phyloP scores from a whole-genome alignment of 306 rosid species.

The Ormosia semicastrata region DNA sequence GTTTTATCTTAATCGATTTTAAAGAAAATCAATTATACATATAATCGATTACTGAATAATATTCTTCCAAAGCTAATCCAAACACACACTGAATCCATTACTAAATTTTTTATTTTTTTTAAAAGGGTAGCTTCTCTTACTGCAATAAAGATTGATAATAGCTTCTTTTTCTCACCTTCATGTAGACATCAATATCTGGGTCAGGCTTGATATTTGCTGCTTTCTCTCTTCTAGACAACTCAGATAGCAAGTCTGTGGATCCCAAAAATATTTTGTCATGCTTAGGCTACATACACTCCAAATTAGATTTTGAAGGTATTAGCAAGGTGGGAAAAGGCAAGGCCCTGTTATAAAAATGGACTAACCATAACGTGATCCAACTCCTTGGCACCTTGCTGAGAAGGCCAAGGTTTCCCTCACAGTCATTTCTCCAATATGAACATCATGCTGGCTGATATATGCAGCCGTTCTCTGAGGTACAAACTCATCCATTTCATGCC shows the following conservation, averaged over 20 bases:
- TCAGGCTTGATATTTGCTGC: constrained; percentile 82
- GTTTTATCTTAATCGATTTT: too few species aligned
- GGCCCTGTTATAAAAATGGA: neutral
- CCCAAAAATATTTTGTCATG: neutral
- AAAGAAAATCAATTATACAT: too few species aligned
- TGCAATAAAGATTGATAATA: neutral
- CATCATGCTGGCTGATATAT: constrained; percentile 81
- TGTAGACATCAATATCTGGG: constrained; percentile 80
- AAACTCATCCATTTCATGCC: constrained; percentile 49
- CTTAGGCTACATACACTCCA: neutral
- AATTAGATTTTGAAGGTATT: constrained; percentile 3
- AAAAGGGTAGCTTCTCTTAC: neutral
- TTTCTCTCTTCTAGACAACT: constrained; percentile 74
- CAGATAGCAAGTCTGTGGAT: constrained; percentile 57
- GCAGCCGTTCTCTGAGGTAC: constrained; percentile 86
- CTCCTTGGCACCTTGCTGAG: constrained; percentile 84
- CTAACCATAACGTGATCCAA: constrained; percentile 76
- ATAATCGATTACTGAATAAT: too few species aligned
- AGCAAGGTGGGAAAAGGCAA: neutral
- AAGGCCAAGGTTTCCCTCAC: constrained; percentile 93
- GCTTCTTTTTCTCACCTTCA: constrained; percentile 53
- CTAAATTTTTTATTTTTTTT: neutral
- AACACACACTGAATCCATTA: neutral
- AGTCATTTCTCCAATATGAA: constrained; percentile 89
- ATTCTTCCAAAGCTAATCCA: too few species aligned